Base-by-base conservation (phyloP, 1,139 yeast genomes). In the Meyerozyma sp. region DNA sequence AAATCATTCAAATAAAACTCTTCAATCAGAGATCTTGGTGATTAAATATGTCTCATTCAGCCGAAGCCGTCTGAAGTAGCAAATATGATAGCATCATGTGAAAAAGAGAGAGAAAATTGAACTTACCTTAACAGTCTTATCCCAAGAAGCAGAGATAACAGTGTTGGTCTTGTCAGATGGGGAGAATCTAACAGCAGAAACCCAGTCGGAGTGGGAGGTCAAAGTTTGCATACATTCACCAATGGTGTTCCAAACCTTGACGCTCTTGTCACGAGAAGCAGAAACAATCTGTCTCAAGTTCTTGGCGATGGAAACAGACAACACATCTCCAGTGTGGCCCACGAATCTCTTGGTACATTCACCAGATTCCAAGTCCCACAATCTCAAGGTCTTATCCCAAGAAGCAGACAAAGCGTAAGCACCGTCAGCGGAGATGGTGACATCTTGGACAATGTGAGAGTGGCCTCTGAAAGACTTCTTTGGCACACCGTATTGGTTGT, bases 321-420 rank as follows among this genome's bases (percentile, higher is more conserved):
- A 79, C 59, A 93, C 98, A 73, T 93, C 99, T 68, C 91, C 88
- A 59, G 82, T 82, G 95, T 93, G 99, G 67, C 98, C 99, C 60
- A 86, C 96, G 70, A 93, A 93, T 79, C 97, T 91, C 72, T 82
- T 82, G 75, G 90, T 80, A 67, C 93, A 84, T 75, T 84, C 87
- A 80, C 98, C 99, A 63, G 94, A 81, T 71, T 84, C 84, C 66
- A 93, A 82, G 74, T 89, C 93, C 99, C 99, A 93, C 70, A 93
- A 86, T 83, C 98, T 94, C 73, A 94, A 82, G 68, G 98, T 91
- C 81, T 86, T 89, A 74, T 93, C 98, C 99, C 99, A 93, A 65
- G 98, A 94, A 66, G 96, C 97, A 57, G 98, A 93, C 72, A 93
- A 81, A 68, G 97, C 98, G 81, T 84, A 93, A 68, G 87, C 84